A percentile compares a stretch with the other conserved stretches of the same genome.
phyloP scores from a whole-genome alignment of 2,329 filamentous ascomycete genomes.

The Cryoendolithus antarcticus region DNA sequence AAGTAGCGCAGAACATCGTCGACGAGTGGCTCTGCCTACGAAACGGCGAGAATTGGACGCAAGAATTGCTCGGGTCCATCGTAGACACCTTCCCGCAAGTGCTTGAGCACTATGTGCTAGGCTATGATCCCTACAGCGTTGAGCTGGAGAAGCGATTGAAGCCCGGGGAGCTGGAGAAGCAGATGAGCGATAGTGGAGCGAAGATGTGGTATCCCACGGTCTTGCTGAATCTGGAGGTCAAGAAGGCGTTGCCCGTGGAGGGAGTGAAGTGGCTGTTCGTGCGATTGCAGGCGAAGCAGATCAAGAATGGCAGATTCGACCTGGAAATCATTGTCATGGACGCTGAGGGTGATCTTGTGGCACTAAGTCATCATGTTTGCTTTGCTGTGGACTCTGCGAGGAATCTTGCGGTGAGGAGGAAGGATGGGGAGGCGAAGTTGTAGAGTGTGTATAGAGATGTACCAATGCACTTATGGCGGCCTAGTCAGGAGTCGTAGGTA shows the following conservation, averaged over 20 bases:
- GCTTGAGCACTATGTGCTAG: slow-evolving; percentile 36
- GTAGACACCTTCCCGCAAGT: slow-evolving; percentile 58
- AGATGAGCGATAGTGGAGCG: slow-evolving; percentile 18
- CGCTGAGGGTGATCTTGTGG: slow-evolving; percentile 50
- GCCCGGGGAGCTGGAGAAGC: slow-evolving; percentile 14
- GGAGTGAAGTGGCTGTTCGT: slow-evolving; percentile 64
- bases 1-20: slow-evolving; percentile 28
- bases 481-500: no score
- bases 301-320: slow-evolving; percentile 62
- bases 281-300: slow-evolving; percentile 51
- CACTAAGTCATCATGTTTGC: slow-evolving; percentile 55
- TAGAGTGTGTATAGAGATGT: slow-evolving; percentile 3
- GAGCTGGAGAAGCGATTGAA: slow-evolving; percentile 9
- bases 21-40: slow-evolving; percentile 58
- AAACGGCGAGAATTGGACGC: slow-evolving; percentile 51
- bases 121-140: slow-evolving; percentile 23
- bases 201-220: slow-evolving; percentile 66
- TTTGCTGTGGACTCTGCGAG: slow-evolving; percentile 51
- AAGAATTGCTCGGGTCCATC: slow-evolving; percentile 52
- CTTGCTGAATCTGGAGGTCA: slow-evolving; percentile 62
- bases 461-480: no score
- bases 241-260: slow-evolving; percentile 54
- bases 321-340: slow-evolving; percentile 59
- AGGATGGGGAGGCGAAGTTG: slow-evolving; percentile 14
- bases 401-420: slow-evolving; percentile 44